phyloP scores from a whole-genome alignment of 345 rosid species.

The Camelina laxa region DNA sequence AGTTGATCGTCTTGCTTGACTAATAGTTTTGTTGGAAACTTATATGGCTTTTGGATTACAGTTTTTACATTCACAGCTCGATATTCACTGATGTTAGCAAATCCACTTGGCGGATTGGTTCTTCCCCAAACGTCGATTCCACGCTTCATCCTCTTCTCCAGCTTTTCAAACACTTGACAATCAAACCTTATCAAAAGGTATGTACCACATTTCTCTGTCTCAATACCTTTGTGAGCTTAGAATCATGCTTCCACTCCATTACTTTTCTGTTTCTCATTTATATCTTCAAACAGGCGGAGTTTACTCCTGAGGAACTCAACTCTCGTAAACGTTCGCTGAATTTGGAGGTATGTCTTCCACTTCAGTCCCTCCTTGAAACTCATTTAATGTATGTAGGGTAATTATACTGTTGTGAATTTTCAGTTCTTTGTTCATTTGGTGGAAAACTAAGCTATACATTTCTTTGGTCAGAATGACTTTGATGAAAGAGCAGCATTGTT shows the following conservation, averaged over 20 bases:
- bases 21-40: constrained; percentile 10
- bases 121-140: constrained; percentile 46
- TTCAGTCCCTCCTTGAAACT: constrained; percentile 12
- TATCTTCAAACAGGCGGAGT: constrained; percentile 50
- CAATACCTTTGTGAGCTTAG: not conserved
- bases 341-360: constrained; percentile 42
- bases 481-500: constrained; percentile 46
- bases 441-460: constrained; percentile 14
- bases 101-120: constrained; percentile 58
- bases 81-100: constrained; percentile 49
- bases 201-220: not conserved
- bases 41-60: constrained; percentile 37
- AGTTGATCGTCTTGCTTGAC: constrained; percentile 9
- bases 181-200: constrained; percentile 57
- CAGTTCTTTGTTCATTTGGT: not conserved
- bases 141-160: constrained; percentile 55
- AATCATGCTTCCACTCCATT: constrained; percentile 1
- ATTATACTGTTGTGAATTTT: not conserved
- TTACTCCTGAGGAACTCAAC: constrained; percentile 55
- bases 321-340: constrained; percentile 51
- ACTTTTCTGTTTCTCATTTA: constrained; percentile 15
- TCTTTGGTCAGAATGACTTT: constrained; percentile 42
- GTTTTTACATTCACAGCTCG: constrained; percentile 60
- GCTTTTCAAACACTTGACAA: constrained; percentile 51
- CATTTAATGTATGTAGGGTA: not conserved